Conservation (phyloP, 805 yeast species). For the Candida glaebosa region DNA sequence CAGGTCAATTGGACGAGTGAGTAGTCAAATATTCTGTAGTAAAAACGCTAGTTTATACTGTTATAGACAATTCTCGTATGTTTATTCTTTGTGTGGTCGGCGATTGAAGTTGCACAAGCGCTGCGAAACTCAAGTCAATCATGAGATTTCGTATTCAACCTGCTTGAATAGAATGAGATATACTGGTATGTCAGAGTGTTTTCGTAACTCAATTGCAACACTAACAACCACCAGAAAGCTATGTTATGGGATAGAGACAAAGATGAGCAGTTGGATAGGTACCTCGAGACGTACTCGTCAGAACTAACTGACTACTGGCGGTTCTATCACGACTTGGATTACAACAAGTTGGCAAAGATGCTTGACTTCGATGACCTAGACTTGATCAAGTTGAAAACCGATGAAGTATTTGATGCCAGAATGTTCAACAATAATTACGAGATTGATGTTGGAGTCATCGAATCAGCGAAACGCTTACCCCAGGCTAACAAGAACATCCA, state of each 20-base stretch:
- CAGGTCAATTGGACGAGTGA: no score
- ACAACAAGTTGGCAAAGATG: constrained; percentile 12
- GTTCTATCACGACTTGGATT: constrained; percentile 17
- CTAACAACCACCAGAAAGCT: no score
- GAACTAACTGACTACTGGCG: constrained; percentile 7
- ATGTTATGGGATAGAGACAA: constrained; percentile 1
- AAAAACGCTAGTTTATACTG: no score
- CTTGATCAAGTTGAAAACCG: constrained; percentile 17
- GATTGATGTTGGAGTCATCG: background rate
- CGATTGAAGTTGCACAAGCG: no score
- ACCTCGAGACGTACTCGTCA: constrained; percentile 10
- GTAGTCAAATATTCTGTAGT: no score
- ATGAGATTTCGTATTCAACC: no score
- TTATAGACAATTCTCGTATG: no score
- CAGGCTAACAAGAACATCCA: background rate
- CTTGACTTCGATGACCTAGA: constrained; percentile 15
- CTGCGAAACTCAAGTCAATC: no score
- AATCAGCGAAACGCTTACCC: background rate
- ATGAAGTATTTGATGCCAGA: constrained; percentile 19
- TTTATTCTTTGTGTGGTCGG: no score
- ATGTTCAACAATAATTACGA: background rate
- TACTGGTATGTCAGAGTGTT: no score
- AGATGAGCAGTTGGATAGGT: constrained; percentile 9
- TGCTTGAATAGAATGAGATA: no score
- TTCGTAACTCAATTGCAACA: no score